Evolutionary conservation across 208 protist species (phyloP), one percentile per base, ranked within the genome.

Genomic region (Leishmania aethiopica): DNA sequence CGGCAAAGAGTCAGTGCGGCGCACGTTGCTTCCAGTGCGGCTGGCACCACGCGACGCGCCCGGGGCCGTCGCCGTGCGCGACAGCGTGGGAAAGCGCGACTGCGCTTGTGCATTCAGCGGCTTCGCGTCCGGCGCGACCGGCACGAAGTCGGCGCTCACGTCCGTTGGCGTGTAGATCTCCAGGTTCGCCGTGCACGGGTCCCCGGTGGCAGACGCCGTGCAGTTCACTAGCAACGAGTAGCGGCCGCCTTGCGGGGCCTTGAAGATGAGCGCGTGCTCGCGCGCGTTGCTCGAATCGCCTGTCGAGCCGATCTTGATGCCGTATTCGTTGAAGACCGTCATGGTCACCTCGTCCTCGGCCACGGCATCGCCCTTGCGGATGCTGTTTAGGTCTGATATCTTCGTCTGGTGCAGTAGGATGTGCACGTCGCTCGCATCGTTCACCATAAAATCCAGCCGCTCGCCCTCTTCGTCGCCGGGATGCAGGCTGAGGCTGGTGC

Each of bases 181-280:
- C 10, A 96, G 62, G 40, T 62, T 79, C 32, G 85, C 91, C 35
- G 84, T 85, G 82, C 91, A 92, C n/a, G 83, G 73, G n/a, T 64
- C 80, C 17, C 53, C 84, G 7, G 78, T 84, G 17, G 76, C 79
- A 25, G 79, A 73, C 10, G 73, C 80, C 28, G 88, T 83, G 84
- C 87, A 94, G 51, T 37, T 81, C 57, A 90, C 62, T 15, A 95
- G 75, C 66, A 96, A 17, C 28, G 89, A 91, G 83, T 96, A 96
- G 57, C 86, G 89, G 74, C 92, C 92, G n/a, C 84, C 86, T 77
- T 94, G 87, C 40, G 91, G 88, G 0, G 89, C 90, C 79, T 88
- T 90, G 79, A 96, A 96, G 32, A 94, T 84, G 5, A 97, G 71
- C 25, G 92, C 84, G 79, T 96, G 92, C 84, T 97, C 94, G 55